Percentiles rank a stretch among this genome's conserved stretches.
Evolutionary conservation across 2,329 filamentous ascomycete species (phyloP).

Genomic region (Nemania abortiva): DNA sequence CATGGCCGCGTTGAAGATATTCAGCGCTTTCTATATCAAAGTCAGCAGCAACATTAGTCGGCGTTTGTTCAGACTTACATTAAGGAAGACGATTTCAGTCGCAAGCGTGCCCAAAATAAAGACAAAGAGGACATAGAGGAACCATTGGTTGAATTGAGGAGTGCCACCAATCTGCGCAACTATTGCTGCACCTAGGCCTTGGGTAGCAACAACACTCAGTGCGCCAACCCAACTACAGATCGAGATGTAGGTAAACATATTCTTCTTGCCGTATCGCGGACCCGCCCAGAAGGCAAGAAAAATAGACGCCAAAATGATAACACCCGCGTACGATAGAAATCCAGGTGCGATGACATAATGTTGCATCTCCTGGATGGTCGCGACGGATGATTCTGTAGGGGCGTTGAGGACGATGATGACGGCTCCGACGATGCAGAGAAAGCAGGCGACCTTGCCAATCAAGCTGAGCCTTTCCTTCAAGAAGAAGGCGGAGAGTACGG

Average conservation of each 20-base stretch:
- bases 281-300: conserved; percentile 84
- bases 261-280: conserved; percentile 92
- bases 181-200: conserved; percentile 91
- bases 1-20: conserved; percentile 94
- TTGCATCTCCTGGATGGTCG: conserved; percentile 93
- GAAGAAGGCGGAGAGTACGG: conserved; percentile 92
- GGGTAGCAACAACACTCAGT: conserved; percentile 92
- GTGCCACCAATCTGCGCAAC: conserved; percentile 85
- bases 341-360: conserved; percentile 85
- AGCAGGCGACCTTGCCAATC: conserved; percentile 95
- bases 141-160: conserved; percentile 97
- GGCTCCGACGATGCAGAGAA: conserved; percentile 92
- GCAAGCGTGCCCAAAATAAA: conserved; percentile 91
- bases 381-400: conserved; percentile 84
- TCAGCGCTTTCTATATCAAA: conserved; percentile 88
- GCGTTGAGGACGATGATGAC: conserved; percentile 96
- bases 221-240: conserved; percentile 97
- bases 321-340: conserved; percentile 85
- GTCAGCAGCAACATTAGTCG: conserved; percentile 50
- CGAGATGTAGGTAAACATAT: conserved; percentile 96
- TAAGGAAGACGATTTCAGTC: conserved; percentile 95
- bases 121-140: conserved; percentile 89
- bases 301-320: conserved; percentile 79
- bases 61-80: conserved; percentile 71
- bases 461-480: conserved; percentile 95